Conservation (phyloP, 805 yeast genomes). For the Candida caryicola region DNA sequence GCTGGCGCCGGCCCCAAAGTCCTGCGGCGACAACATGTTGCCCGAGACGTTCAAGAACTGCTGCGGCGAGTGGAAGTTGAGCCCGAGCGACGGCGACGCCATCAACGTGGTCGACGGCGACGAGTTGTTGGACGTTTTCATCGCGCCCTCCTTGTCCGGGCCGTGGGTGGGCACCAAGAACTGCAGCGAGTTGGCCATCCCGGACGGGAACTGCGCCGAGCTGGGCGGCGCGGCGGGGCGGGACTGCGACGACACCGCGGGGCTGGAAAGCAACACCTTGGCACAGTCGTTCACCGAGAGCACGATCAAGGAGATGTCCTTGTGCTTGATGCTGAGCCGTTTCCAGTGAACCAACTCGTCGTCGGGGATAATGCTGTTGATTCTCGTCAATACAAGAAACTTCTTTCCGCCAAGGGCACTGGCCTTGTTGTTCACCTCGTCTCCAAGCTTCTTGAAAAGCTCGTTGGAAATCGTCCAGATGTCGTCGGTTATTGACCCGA, state of each 20-base stretch:
- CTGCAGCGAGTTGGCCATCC: not conserved
- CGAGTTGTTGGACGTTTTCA: slow-evolving; percentile 12
- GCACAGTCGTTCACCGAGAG: slow-evolving; percentile 64
- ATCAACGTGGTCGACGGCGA: slow-evolving; percentile 22
- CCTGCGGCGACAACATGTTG: slow-evolving; percentile 33
- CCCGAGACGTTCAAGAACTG: slow-evolving; percentile 34
- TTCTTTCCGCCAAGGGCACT: slow-evolving; percentile 48
- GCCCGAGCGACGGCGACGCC: slow-evolving; percentile 31
- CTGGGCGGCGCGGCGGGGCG: not conserved
- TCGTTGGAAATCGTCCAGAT: slow-evolving; percentile 60
- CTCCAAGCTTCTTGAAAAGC: slow-evolving; percentile 37
- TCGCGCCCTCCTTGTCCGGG: not conserved
- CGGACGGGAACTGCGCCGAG: not conserved
- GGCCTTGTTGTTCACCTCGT: slow-evolving; percentile 29
- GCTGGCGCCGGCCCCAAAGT: slow-evolving; percentile 9
- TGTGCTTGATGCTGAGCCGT: slow-evolving; percentile 57
- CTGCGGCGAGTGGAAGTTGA: slow-evolving; percentile 36
- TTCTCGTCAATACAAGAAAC: slow-evolving; percentile 64
- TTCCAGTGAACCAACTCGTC: slow-evolving; percentile 82
- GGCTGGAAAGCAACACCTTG: slow-evolving; percentile 31
- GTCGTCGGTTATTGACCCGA: slow-evolving; percentile 57
- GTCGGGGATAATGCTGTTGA: slow-evolving; percentile 74
- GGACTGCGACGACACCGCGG: not conserved
- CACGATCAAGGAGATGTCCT: slow-evolving; percentile 60
- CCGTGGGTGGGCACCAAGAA: not conserved